Evolutionary conservation across 352 stramenopile genomes (phyloP).

Genomic region (Globisporangium paroecandrum): DNA sequence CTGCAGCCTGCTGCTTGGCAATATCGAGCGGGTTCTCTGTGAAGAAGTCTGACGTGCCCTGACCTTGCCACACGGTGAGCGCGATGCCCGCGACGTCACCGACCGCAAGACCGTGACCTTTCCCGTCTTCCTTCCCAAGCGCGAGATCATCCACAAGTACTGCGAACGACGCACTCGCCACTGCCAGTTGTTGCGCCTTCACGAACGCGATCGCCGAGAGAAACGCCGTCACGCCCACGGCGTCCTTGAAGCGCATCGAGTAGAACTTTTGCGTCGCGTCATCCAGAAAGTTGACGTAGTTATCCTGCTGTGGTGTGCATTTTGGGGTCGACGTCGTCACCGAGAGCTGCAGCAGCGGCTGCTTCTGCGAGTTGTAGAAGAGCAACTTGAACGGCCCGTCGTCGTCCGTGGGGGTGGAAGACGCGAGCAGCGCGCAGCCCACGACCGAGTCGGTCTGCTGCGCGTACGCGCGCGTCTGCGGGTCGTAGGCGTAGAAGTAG

Average conservation of each 20-base stretch:
- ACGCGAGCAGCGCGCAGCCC: conserved; percentile 53
- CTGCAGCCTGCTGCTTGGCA: conserved; percentile 17
- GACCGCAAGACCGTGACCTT: conserved; percentile 24
- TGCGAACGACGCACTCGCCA: background rate
- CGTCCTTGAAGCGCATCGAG: conserved; percentile 76
- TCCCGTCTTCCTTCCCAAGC: conserved; percentile 36
- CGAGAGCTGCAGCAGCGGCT: conserved; percentile 47
- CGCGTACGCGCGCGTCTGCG: conserved; percentile 39
- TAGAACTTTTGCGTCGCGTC: conserved; percentile 47
- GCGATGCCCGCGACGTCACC: conserved; percentile 57
- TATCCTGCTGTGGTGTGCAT: conserved; percentile 66
- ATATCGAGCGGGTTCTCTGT: conserved; percentile 57
- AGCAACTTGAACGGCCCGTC: conserved; percentile 47
- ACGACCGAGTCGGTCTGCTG: conserved; percentile 60
- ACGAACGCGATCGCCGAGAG: conserved; percentile 44
- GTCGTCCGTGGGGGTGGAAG: background rate
- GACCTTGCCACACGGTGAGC: conserved; percentile 48
- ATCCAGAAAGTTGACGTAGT: conserved; percentile 74
- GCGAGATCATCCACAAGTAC: conserved; percentile 51
- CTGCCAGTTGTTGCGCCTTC: conserved; percentile 55
- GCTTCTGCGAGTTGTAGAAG: conserved; percentile 71
- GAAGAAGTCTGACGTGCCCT: conserved; percentile 34
- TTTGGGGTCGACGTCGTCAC: conserved; percentile 27
- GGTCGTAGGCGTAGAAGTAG: conserved; percentile 72
- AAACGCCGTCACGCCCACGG: conserved; percentile 30